phyloP scores from a whole-genome alignment of 345 rosid genomes.

The Trapa incisa region DNA sequence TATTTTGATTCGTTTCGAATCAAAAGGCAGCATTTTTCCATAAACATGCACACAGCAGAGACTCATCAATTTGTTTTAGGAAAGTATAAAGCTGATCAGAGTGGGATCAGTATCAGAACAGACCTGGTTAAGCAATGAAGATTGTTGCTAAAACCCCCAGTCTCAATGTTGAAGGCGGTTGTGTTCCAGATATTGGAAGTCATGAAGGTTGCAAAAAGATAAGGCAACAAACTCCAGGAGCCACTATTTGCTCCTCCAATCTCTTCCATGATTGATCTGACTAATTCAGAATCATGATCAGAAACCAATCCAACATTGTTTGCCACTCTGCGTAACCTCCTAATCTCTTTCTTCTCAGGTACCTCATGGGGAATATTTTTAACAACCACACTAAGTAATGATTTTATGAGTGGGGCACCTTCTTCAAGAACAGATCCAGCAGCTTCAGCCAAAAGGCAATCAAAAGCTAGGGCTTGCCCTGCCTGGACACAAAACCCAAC shows the following conservation, averaged over 20 bases:
- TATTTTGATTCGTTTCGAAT: background rate
- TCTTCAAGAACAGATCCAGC: slow-evolving; percentile 80
- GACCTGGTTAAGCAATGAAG: slow-evolving; percentile 92
- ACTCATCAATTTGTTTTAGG: background rate
- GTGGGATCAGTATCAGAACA: background rate
- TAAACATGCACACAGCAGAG: background rate
- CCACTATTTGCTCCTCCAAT: slow-evolving; percentile 88
- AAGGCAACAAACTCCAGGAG: slow-evolving; percentile 93
- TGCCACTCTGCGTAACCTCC: slow-evolving; percentile 74
- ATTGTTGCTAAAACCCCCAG: slow-evolving; percentile 94
- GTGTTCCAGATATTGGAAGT: slow-evolving; percentile 78
- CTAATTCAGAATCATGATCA: slow-evolving; percentile 97
- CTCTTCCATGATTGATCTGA: slow-evolving; percentile 77
- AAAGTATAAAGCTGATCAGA: background rate
- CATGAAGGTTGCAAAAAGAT: slow-evolving; percentile 79
- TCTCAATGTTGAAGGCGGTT: slow-evolving; percentile 81
- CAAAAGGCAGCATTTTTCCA: too few relatives aligned
- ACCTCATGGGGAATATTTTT: slow-evolving; percentile 79
- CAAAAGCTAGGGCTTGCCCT: slow-evolving; percentile 94
- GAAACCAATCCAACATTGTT: slow-evolving; percentile 37
- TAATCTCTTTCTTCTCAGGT: slow-evolving; percentile 77
- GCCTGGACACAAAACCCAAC: slow-evolving; percentile 92
- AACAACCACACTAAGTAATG: slow-evolving; percentile 63
- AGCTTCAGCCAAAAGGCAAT: slow-evolving; percentile 86
- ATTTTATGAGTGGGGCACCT: slow-evolving; percentile 68